Evolutionary conservation across 148 eudicot species (phyloP).

Genomic region (Fallopia convolvulus): DNA sequence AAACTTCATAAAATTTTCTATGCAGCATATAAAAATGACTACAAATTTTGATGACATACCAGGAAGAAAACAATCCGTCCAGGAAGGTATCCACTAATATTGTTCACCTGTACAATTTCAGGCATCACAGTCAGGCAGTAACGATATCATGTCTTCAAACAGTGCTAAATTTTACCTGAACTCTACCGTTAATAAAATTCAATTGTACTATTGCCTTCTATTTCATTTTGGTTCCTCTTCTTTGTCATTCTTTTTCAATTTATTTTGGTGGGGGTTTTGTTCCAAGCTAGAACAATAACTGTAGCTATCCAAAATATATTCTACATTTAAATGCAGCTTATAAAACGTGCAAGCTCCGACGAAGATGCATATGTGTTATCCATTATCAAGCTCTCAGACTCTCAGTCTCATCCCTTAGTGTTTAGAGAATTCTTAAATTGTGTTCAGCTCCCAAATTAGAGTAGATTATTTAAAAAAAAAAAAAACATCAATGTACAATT

Average conservation of each 20-base stretch:
- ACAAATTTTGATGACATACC: slow-evolving; percentile 35
- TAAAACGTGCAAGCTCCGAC: neutral
- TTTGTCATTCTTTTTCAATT: neutral
- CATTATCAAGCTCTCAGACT: neutral
- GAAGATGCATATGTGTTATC: neutral
- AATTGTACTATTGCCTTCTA: neutral
- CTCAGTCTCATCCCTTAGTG: neutral
- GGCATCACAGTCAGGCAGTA: slow-evolving; percentile 5
- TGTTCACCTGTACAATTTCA: slow-evolving; percentile 62
- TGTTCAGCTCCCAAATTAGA: neutral
- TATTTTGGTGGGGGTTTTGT: neutral
- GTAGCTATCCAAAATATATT: neutral
- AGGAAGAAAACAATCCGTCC: slow-evolving; percentile 96
- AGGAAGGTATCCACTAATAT: slow-evolving; percentile 98
- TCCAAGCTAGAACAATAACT: neutral
- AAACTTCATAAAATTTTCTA: neutral
- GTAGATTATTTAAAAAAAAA: neutral
- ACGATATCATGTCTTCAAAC: neutral
- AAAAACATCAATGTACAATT: neutral
- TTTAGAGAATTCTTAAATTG: neutral
- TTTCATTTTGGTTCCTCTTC: neutral
- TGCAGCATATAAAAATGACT: neutral
- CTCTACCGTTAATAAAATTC: neutral
- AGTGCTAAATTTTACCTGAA: neutral
- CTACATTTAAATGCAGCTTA: neutral